Evolutionary conservation across 164 flowering plant species (phyloP).

Genomic region (Vitis cinerea): DNA sequence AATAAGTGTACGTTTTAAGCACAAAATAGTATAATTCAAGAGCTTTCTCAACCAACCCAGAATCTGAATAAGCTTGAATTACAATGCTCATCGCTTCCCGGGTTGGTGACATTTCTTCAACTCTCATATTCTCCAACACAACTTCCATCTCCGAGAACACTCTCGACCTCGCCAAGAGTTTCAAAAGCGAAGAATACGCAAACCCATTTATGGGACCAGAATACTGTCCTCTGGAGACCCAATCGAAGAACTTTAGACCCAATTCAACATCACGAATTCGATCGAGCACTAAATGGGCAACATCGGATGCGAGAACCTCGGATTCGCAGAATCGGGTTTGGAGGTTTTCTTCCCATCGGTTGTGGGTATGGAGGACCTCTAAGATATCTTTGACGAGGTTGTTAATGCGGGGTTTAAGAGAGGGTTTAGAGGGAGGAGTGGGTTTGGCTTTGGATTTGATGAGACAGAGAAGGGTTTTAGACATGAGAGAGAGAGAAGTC

Average conservation of each 20-base stretch:
- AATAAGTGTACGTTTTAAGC: slow-evolving; percentile 15
- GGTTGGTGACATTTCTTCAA: slow-evolving; percentile 38
- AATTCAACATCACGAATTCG: slow-evolving; percentile 38
- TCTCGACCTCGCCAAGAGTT: slow-evolving; percentile 50
- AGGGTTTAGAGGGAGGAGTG: slow-evolving; percentile 7
- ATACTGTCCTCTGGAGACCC: slow-evolving; percentile 30
- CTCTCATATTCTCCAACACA: slow-evolving; percentile 35
- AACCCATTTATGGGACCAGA: slow-evolving; percentile 36
- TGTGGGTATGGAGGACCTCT: slow-evolving; percentile 32
- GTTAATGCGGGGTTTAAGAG: slow-evolving; percentile 18
- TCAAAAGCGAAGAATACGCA: slow-evolving; percentile 65
- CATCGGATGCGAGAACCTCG: slow-evolving; percentile 32
- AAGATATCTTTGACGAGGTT: slow-evolving; percentile 28
- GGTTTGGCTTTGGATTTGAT: slow-evolving; percentile 39
- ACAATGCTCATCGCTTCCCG: slow-evolving; percentile 45
- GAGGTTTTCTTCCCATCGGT: slow-evolving; percentile 34
- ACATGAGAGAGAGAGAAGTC: slow-evolving; percentile 34
- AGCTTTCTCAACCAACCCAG: slow-evolving; percentile 55
- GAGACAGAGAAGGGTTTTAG: slow-evolving; percentile 44
- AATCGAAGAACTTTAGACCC: slow-evolving; percentile 61
- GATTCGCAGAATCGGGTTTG: slow-evolving; percentile 31
- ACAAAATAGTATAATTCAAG: slow-evolving; percentile 38
- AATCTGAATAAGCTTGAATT: slow-evolving; percentile 47
- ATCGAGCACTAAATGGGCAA: slow-evolving; percentile 62
- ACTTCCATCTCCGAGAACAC: slow-evolving; percentile 46